Percentiles rank a stretch among this genome's conserved stretches.
These are phyloP conservation scores for Globisporangium abappressorium DNA, from an alignment of 352 stramenopile species.

Conservation along the genomic window DNA sequence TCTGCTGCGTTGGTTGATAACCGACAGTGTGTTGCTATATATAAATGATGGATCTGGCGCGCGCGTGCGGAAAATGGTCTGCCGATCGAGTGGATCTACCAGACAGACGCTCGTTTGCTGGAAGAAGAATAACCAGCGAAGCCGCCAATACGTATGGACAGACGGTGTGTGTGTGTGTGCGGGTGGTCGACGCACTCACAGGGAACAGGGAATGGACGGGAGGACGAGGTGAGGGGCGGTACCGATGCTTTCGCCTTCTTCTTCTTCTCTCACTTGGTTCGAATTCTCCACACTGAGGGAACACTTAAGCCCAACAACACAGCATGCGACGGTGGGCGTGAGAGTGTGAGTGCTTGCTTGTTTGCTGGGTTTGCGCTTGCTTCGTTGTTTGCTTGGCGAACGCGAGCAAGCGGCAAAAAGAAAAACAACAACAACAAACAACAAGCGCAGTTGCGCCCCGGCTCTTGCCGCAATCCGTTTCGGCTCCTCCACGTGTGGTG, in stretches of 20 bases:
- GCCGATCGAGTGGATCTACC: background rate
- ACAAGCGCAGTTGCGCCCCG: background rate
- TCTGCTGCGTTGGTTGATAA: background rate
- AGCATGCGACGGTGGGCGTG: background rate
- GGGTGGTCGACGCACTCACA: background rate
- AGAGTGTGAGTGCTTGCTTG: background rate
- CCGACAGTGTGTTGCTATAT: background rate
- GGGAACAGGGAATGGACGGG: background rate
- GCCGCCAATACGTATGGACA: background rate
- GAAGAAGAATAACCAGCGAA: background rate
- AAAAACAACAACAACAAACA: background rate
- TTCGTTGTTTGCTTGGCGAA: background rate
- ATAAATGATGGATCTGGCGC: background rate
- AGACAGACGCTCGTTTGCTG: background rate
- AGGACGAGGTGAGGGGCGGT: background rate
- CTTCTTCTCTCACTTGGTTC: slow-evolving; percentile 3
- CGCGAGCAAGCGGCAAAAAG: background rate
- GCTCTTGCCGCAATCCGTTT: background rate
- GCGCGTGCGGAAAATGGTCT: background rate
- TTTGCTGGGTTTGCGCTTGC: background rate
- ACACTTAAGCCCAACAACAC: background rate
- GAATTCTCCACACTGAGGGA: slow-evolving; percentile 4
- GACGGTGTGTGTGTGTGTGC: background rate
- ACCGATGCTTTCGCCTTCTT: background rate
- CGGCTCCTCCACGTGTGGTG: background rate